A percentile compares a stretch with the other conserved stretches of the same genome.
These are phyloP conservation scores for Immersiella caudata DNA, from an alignment of 495 filamentous ascomycete species.

Conservation along the genomic window DNA sequence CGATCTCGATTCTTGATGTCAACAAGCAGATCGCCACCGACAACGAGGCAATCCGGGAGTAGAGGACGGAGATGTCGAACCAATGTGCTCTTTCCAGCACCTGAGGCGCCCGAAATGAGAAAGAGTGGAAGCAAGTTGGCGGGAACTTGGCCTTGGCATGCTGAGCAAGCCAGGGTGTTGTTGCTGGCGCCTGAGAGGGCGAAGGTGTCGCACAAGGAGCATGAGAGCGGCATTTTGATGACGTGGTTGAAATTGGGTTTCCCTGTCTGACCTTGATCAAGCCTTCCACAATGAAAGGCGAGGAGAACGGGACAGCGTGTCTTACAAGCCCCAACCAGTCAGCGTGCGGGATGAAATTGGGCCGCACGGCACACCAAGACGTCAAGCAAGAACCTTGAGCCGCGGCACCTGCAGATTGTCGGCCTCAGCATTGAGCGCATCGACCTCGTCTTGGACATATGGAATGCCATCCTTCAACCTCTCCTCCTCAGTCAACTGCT, in stretches of 20 bases:
- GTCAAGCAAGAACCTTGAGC: not conserved
- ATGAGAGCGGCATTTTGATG: not conserved
- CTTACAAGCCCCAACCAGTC: no score
- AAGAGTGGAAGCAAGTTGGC: not conserved
- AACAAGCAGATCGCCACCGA: not conserved
- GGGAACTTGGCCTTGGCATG: not conserved
- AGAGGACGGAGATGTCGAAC: not conserved
- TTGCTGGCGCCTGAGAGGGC: not conserved
- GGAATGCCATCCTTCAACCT: slow-evolving; percentile 65
- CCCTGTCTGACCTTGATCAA: no score
- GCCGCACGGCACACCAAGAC: not conserved
- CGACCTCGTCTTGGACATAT: slow-evolving; percentile 65
- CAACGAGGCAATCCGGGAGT: not conserved
- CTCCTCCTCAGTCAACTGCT: slow-evolving; percentile 62
- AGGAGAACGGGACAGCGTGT: not conserved
- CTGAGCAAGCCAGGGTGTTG: not conserved
- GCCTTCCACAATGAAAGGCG: not conserved
- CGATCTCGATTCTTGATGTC: no score
- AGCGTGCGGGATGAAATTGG: not conserved
- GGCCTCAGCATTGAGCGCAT: slow-evolving; percentile 68
- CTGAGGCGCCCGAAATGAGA: not conserved
- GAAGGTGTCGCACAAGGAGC: not conserved
- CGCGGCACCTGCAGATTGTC: slow-evolving; percentile 50
- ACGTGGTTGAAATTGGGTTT: not conserved
- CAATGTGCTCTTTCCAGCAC: not conserved